Base-by-base conservation (phyloP, 257 asterid genomes). In the Fraxinus quadrangulata region DNA sequence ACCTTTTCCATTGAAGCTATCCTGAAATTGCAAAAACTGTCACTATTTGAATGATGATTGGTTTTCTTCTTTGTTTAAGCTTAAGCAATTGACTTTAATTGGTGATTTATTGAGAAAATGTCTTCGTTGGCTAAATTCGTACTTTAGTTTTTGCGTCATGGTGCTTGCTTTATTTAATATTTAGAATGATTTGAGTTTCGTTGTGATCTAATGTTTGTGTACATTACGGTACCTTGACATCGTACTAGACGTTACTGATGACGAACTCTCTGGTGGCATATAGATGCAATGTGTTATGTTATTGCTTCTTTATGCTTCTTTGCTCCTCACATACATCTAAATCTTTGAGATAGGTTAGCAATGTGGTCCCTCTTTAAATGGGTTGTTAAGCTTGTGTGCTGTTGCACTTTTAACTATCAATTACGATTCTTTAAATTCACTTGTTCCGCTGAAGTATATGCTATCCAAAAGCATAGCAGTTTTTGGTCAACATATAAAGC, bases 41-140 rank as follows among this genome's bases (percentile, higher is more conserved):
- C 80, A 42, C 70, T 72, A 77, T 30, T 63, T 79, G 80, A 26
- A 13, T 63, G 69, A 13, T 83, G 77, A 39, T 36, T 37, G 81
- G 65, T 61, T 54, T 66, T 36, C 16, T 1, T 21, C 28, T 40
- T 65, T 75, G 65, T 66, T 63, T 45, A 77, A 63, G 72, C 19
- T 61, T 65, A 49, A 49, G 40, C 72, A 51, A 23, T 39, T 63
- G 70, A 70, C 70, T 74, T 37, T 61, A 68, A 71, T 75, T 82
- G 59, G 74, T 68, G 69, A 17, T 74, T 34, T 78, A 78, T 65
- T 80, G 77, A 33, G 37, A 23, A 71, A 56, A 37, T 14, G 76
- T 45, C 31, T 37, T 49, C 23, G 75, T 77, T 51, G 75, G 76
- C 23, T 23, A 30, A 47, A 16, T 70, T 70, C 19, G 10, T 24